Base-by-base conservation (phyloP, 805 yeast species). In the Hemisphaericaspora nanyangensis region DNA sequence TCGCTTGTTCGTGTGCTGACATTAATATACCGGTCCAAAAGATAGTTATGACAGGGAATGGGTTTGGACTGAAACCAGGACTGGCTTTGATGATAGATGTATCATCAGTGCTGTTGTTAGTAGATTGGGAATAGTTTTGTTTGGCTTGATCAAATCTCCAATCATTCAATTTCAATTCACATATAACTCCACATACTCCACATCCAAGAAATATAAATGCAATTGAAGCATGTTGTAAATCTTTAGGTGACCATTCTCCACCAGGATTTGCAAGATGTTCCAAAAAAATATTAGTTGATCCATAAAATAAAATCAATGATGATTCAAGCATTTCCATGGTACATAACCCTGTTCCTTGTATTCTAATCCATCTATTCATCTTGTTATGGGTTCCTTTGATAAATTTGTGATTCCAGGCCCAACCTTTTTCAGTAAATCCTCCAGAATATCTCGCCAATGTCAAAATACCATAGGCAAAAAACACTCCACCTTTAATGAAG, bases 1-100 rank as follows among this genome's bases (percentile, higher is more conserved):
- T 82, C 5, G 90, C 85, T 62, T 93, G 99, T 29, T 79, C 80
- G 62, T 93, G 99, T 60, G 84, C 87, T 1, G 97, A 89, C 99
- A 93, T 93, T 45, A 93, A 71, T 11, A 83, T 74, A 20, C 99
- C 99, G 1, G 98, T 93, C 95, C 96, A 93, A 65, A 86, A 93
- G 25, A 93, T 85, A 2, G 95, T 88, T 48, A 93, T 77, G 1
- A 86, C 80, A 3, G 98, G 97, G 76, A 93, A 88, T 25, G 97
- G 97, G 58, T 93, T 93, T 47, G 95, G 90, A 1, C 95, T 82
- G 59, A 69, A 85, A 0, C 95, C 95, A 2, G 90, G 90, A 1
- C 82, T 61, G 10, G 68, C 67, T 42, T 62, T 65, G 13, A 39
- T 34, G 5, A 43, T n/a, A 12, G 7, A n/a, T 12, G 11, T 26